A percentile compares a stretch with the other conserved stretches of the same genome.
Evolutionary conservation across 305 asterid genomes (phyloP).

Genomic region (Fraxinus velutina): DNA sequence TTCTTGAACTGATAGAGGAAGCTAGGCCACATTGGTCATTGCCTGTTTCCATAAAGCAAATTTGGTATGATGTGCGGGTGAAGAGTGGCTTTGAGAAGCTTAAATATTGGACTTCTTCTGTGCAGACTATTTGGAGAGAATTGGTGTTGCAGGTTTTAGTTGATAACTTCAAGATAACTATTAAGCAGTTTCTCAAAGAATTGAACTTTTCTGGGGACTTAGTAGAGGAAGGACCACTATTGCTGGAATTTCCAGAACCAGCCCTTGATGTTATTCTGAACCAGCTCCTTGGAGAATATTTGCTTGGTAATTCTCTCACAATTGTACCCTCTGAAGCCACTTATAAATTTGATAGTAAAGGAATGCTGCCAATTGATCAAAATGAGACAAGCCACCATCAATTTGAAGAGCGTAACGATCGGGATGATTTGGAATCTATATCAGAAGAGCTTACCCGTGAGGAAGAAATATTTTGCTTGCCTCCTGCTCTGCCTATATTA

Average conservation of each 20-base stretch:
- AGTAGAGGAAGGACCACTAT: conserved; percentile 31
- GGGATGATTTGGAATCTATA: conserved; percentile 6
- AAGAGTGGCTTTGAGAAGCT: conserved; percentile 40
- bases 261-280: conserved; percentile 25
- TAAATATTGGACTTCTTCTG: conserved; percentile 63
- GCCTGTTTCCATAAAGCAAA: conserved; percentile 64
- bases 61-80: conserved; percentile 75
- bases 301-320: conserved; percentile 9
- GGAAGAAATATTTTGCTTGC: conserved; percentile 23
- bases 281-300: not conserved
- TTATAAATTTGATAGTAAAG: conserved; percentile 26
- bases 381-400: conserved; percentile 19
- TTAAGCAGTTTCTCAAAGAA: conserved; percentile 37
- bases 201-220: conserved; percentile 34
- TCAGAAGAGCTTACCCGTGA: conserved; percentile 25
- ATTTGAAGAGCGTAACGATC: conserved; percentile 25
- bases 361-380: conserved; percentile 18
- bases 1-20: conserved; percentile 69
- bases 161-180: conserved; percentile 44
- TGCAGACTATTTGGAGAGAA: conserved; percentile 47
- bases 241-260: conserved; percentile 38
- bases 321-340: conserved; percentile 36
- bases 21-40: conserved; percentile 43
- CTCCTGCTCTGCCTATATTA: conserved; percentile 26
- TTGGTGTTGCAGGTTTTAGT: conserved; percentile 44